Conservation (phyloP, 805 yeast species). For the Kluyveromyces aestuarii region DNA sequence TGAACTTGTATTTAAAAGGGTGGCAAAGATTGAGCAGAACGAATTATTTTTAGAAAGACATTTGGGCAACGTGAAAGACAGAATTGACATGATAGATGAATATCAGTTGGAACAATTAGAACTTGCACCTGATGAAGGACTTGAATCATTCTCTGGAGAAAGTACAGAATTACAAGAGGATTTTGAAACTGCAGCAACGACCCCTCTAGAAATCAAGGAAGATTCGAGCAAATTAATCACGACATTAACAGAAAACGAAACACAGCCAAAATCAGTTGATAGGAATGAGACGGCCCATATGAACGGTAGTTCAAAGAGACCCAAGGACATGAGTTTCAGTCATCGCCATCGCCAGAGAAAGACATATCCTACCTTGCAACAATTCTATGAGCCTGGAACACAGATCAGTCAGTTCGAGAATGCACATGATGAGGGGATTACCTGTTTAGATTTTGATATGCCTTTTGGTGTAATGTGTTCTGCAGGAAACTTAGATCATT, state of each 20-base stretch:
- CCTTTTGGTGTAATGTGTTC: conserved; percentile 74
- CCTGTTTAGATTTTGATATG: conserved; percentile 56
- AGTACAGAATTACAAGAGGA: conserved; percentile 6
- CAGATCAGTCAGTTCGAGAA: conserved; percentile 36
- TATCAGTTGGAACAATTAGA: conserved; percentile 29
- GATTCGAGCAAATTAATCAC: conserved; percentile 29
- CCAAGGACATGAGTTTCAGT: conserved; percentile 20
- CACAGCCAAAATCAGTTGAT: conserved; percentile 29
- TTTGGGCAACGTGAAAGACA: conserved; percentile 34
- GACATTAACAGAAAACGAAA: conserved; percentile 37
- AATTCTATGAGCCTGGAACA: conserved; percentile 52
- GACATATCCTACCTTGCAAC: conserved; percentile 55
- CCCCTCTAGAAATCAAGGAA: conserved; percentile 7
- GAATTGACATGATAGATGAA: conserved; percentile 37
- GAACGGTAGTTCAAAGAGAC: conserved; percentile 8
- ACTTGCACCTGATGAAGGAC: conserved; percentile 5
- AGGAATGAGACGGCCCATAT: conserved; percentile 2
- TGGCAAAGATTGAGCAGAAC: conserved; percentile 52
- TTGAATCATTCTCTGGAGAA: neutral
- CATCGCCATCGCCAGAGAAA: conserved; percentile 32
- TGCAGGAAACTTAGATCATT: conserved; percentile 62
- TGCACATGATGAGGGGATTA: conserved; percentile 46
- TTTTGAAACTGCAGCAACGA: conserved; percentile 4
- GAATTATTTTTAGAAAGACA: conserved; percentile 47
- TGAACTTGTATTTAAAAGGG: conserved; percentile 44